A percentile compares a stretch with the other conserved stretches of the same genome.
These are phyloP conservation scores for Phytopythium montanum DNA, from an alignment of 352 stramenopile species.

Conservation along the genomic window DNA sequence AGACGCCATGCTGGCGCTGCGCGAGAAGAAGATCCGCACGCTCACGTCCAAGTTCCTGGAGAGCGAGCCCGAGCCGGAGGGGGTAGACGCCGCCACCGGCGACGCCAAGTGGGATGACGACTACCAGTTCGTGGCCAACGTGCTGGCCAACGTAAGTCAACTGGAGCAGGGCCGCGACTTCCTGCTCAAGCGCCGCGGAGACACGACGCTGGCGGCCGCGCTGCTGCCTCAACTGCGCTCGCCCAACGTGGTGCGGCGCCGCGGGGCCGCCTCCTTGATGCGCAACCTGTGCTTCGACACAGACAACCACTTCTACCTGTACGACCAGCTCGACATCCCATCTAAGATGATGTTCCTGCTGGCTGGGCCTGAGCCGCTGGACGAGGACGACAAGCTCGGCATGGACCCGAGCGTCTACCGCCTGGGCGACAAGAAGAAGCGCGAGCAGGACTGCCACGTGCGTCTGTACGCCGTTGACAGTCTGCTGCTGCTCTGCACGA, in stretches of 20 bases:
- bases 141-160: constrained; percentile 83
- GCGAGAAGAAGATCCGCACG: constrained; percentile 79
- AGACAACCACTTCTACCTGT: constrained; percentile 87
- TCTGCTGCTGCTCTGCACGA: constrained; percentile 76
- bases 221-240: constrained; percentile 78
- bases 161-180: constrained; percentile 77
- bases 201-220: constrained; percentile 56
- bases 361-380: constrained; percentile 65
- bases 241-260: constrained; percentile 76
- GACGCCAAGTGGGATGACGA: constrained; percentile 87
- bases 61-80: constrained; percentile 71
- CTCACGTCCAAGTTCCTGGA: constrained; percentile 72
- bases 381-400: constrained; percentile 75
- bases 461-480: constrained; percentile 70
- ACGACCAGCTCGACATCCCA: constrained; percentile 80
- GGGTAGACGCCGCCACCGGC: constrained; percentile 56
- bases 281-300: constrained; percentile 88
- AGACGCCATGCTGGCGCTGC: constrained; percentile 41
- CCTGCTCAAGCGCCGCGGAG: constrained; percentile 66
- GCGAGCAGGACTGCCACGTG: constrained; percentile 70
- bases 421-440: constrained; percentile 80
- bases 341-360: constrained; percentile 78
- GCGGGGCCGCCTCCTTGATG: constrained; percentile 56
- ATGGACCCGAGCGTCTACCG: constrained; percentile 79
- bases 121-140: constrained; percentile 86